Evolutionary conservation across 805 yeast species (phyloP), one percentile per base, ranked within the genome.

Genomic region (Teunomyces barrocoloradensis): DNA sequence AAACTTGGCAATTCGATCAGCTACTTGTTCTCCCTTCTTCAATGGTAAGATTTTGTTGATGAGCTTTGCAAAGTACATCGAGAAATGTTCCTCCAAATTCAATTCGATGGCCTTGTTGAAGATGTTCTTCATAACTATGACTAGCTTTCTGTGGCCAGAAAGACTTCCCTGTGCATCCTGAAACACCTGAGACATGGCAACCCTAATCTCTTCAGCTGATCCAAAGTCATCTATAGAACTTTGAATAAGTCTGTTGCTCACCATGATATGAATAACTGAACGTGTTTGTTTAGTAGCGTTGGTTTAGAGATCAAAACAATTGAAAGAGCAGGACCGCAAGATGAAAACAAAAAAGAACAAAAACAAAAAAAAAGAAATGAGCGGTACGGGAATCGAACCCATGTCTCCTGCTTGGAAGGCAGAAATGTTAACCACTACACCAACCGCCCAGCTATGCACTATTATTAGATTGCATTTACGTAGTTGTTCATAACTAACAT

Each of bases 341-440:
- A 21, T 12, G 15, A 20, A 10, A n/a, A 30, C 6, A 12, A 29
- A n/a, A n/a, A n/a, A n/a, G n/a, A n/a, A n/a, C n/a, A n/a, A n/a
- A n/a, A 32, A 39, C 30, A 27, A 5, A 21, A 67, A 66, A 64
- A 56, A 17, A 17, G 18, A n/a, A 56, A 52, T 82, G 89, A 84
- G 83, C 81, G 84, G 84, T 82, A 81, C 85, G 89, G 86, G 92
- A 85, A 83, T 85, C 90, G 92, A 85, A 85, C 92, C 89, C 91
- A 80, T 84, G 89, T 81, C 91, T 75, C 85, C 81, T 82, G 89
- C 91, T 85, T 85, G 91, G 91, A 85, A 85, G 90, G 90, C 89
- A 82, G 80, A 81, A 75, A 85, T 85, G 88, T 82, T 85, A 83
- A 82, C 92, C 91, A 82, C 88, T 85, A 85, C 89, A 85, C 92